These are phyloP conservation scores for Salvia splendens DNA, from an alignment of 257 asterid genomes.

Conservation along the genomic window DNA sequence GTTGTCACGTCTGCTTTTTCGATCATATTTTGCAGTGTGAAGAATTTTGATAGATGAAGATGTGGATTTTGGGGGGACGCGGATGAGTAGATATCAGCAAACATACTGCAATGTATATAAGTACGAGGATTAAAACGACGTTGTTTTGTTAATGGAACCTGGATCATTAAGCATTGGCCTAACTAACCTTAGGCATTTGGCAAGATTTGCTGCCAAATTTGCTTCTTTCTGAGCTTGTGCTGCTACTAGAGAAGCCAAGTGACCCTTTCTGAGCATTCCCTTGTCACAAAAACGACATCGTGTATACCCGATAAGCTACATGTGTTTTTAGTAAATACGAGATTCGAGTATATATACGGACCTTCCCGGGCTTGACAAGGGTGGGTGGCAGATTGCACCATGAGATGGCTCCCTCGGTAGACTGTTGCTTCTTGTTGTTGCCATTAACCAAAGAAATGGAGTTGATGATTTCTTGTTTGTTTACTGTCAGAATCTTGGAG, in stretches of 20 bases:
- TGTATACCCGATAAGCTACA: neutral
- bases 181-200: conserved; percentile 81
- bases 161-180: neutral
- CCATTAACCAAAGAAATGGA: conserved; percentile 31
- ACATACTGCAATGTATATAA: conserved; percentile 48
- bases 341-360: conserved; percentile 22
- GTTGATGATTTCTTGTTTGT: conserved; percentile 51
- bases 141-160: neutral
- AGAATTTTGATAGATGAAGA: conserved; percentile 61
- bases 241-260: conserved; percentile 70
- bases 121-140: neutral
- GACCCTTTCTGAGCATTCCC: conserved; percentile 71
- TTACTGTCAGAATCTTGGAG: conserved; percentile 39
- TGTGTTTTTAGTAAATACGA: neutral
- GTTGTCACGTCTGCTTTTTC: conserved; percentile 49
- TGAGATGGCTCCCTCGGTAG: conserved; percentile 45
- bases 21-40: conserved; percentile 61
- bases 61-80: conserved; percentile 83
- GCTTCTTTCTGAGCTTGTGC: conserved; percentile 90
- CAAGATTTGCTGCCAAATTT: conserved; percentile 62
- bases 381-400: conserved; percentile 74
- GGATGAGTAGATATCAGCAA: conserved; percentile 65
- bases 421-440: conserved; percentile 39
- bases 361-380: conserved; percentile 77
- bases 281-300: conserved; percentile 19